Percentiles rank a stretch among this genome's conserved stretches.
Conservation (phyloP, 768 basidiomycete species). For the Boletales sp. region DNA sequence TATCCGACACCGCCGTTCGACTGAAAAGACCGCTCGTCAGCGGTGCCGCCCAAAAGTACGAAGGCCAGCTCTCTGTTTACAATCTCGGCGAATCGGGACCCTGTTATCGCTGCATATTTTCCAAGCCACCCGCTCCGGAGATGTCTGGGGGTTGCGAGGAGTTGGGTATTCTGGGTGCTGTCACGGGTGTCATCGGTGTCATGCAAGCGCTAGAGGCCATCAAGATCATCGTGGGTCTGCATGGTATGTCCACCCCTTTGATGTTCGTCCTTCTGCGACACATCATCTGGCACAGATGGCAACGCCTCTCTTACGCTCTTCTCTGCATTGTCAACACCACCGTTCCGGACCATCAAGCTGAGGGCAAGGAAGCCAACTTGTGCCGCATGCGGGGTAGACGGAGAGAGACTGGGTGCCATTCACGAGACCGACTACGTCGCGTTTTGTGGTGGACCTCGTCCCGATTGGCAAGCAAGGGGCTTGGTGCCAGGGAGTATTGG, state of each 20-base stretch:
- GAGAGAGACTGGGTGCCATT: conserved; percentile 42
- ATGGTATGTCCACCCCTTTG: conserved; percentile 41
- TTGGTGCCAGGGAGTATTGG: conserved; percentile 38
- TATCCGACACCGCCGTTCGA: conserved; percentile 80
- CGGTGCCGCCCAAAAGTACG: conserved; percentile 86
- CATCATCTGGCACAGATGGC: conserved; percentile 39
- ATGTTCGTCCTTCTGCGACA: background rate
- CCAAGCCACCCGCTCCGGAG: conserved; percentile 65
- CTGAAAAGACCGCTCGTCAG: conserved; percentile 83
- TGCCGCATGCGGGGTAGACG: conserved; percentile 65
- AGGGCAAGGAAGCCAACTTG: conserved; percentile 69
- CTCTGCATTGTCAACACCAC: conserved; percentile 62
- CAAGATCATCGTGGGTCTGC: conserved; percentile 67
- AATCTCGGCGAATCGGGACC: conserved; percentile 69
- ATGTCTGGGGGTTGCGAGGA: conserved; percentile 80
- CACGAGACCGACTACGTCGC: conserved; percentile 73
- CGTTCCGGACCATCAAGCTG: conserved; percentile 83
- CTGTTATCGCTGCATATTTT: conserved; percentile 94
- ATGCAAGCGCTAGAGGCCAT: conserved; percentile 88
- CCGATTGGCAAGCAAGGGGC: conserved; percentile 64
- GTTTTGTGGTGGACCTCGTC: conserved; percentile 74
- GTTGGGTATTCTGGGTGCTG: conserved; percentile 81
- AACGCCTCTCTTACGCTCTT: conserved; percentile 69
- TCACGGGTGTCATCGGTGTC: conserved; percentile 86
- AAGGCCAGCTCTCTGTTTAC: conserved; percentile 78